These are phyloP conservation scores for Xanthoparmelia taractica DNA, from an alignment of 495 filamentous ascomycete species.

Conservation along the genomic window DNA sequence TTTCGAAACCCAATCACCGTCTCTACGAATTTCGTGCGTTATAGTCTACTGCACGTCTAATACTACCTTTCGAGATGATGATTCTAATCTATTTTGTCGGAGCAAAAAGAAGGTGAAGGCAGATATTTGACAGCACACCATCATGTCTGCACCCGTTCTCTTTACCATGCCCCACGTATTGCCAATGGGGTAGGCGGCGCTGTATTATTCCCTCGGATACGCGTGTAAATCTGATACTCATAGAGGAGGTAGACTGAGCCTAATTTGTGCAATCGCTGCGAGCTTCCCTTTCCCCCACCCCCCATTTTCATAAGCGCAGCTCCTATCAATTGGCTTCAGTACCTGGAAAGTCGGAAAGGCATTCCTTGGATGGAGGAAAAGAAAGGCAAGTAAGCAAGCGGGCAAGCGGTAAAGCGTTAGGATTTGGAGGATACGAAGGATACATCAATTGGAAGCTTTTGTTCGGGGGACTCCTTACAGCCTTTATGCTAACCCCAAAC, in stretches of 20 bases:
- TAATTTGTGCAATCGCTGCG: slow-evolving; percentile 17
- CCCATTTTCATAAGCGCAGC: slow-evolving; percentile 12
- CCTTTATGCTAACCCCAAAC: slow-evolving; percentile 6
- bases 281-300: slow-evolving; percentile 9
- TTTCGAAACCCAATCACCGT: slow-evolving; percentile 12
- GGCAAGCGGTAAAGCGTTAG: not conserved
- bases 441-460: slow-evolving; percentile 2
- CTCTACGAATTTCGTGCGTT: slow-evolving; percentile 11
- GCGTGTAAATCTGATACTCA: slow-evolving; percentile 18
- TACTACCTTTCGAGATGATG: not conserved
- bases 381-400: not conserved
- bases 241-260: slow-evolving; percentile 12
- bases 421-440: slow-evolving; percentile 4
- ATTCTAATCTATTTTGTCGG: not conserved
- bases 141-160: slow-evolving; percentile 13
- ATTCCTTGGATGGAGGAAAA: not conserved
- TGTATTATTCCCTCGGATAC: slow-evolving; percentile 23
- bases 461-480: slow-evolving; percentile 8
- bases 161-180: slow-evolving; percentile 4
- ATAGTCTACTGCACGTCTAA: slow-evolving; percentile 6
- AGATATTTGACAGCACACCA: slow-evolving; percentile 4
- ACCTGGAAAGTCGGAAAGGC: not conserved
- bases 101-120: slow-evolving; percentile 5
- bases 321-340: slow-evolving; percentile 1
- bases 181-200: slow-evolving; percentile 17